These are phyloP conservation scores for Sporothrix brasiliensis DNA, from an alignment of 2,329 filamentous ascomycete genomes.

Conservation along the genomic window DNA sequence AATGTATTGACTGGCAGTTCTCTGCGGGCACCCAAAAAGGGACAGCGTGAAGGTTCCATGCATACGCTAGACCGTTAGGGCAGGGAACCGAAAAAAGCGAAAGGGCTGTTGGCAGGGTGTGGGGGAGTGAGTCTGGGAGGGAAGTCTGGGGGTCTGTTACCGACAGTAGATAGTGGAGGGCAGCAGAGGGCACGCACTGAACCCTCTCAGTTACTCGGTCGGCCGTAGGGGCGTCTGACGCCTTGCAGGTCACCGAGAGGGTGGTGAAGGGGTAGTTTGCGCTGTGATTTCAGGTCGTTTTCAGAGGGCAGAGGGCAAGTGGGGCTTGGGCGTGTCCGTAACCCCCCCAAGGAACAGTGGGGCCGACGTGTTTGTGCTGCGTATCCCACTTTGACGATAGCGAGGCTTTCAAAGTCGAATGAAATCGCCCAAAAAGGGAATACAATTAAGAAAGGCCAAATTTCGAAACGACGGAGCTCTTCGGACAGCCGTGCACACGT, in stretches of 20 bases:
- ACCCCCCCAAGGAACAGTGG: neutral
- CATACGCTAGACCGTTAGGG: conserved; percentile 19
- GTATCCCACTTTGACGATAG: neutral
- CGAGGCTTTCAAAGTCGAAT: neutral
- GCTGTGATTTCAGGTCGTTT: conserved; percentile 16
- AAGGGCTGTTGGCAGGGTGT: conserved; percentile 21
- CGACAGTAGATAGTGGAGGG: neutral
- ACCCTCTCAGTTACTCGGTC: no score
- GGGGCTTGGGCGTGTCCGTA: conserved; percentile 4
- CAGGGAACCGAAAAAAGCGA: conserved; percentile 8
- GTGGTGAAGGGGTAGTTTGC: neutral
- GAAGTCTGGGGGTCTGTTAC: neutral
- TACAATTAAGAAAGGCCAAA: neutral
- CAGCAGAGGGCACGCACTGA: neutral
- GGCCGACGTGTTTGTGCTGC: no score
- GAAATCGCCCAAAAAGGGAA: neutral
- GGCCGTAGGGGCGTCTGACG: neutral
- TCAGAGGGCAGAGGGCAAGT: neutral
- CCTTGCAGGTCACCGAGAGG: neutral
- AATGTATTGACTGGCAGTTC: no score
- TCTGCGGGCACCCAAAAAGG: neutral
- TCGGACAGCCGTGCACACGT: neutral
- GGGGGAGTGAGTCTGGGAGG: conserved; percentile 11
- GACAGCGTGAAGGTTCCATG: neutral
- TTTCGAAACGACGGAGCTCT: neutral